These are phyloP conservation scores for Areca catechu DNA, from an alignment of 176 grass and related monocot species.

Conservation along the genomic window DNA sequence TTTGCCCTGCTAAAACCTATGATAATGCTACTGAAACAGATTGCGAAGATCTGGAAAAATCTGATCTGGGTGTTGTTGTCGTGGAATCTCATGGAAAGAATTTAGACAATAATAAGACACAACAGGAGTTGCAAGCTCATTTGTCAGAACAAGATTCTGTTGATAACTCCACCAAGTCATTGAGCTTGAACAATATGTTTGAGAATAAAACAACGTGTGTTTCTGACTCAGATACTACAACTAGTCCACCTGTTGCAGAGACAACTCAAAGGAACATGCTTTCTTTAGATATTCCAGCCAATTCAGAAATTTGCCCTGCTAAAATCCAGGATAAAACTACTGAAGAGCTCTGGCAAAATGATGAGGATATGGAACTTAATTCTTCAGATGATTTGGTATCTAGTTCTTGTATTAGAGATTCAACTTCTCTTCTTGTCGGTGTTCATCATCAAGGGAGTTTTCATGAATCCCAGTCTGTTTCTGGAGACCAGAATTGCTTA, in stretches of 20 bases:
- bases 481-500: background rate
- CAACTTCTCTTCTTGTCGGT: conserved; percentile 8
- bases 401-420: conserved; percentile 11
- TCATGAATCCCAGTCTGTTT: background rate
- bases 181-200: conserved; percentile 19
- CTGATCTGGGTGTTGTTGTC: conserved; percentile 8
- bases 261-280: conserved; percentile 18
- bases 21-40: conserved; percentile 16
- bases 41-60: conserved; percentile 31
- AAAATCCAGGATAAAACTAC: conserved; percentile 24
- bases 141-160: conserved; percentile 24
- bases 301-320: conserved; percentile 14
- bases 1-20: conserved; percentile 2
- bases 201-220: conserved; percentile 12
- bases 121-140: conserved; percentile 7
- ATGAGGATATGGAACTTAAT: conserved; percentile 56
- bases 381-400: conserved; percentile 51
- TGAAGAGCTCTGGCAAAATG: conserved; percentile 42
- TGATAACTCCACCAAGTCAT: conserved; percentile 13
- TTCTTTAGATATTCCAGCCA: conserved; percentile 23
- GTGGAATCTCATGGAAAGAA: conserved; percentile 26
- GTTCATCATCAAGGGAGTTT: background rate
- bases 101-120: conserved; percentile 17
- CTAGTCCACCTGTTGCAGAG: conserved; percentile 19
- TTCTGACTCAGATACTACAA: conserved; percentile 16